Base-by-base conservation (phyloP, 768 basidiomycete genomes). In the Cytidiella melzeri region DNA sequence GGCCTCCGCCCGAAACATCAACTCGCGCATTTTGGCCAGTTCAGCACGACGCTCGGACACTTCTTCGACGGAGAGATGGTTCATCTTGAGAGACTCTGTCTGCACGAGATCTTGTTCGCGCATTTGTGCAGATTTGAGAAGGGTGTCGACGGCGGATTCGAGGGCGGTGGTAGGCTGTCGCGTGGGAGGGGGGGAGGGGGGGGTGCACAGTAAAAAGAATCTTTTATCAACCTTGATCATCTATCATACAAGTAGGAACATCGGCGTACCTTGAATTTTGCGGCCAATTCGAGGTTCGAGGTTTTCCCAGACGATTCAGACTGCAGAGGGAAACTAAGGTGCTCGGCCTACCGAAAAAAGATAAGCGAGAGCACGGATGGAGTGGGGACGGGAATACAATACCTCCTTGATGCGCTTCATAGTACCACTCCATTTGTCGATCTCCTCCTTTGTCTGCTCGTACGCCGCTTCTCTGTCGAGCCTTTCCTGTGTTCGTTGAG, bases 401-500 rank as follows among this genome's bases (percentile, higher is more conserved):
- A 87, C 90, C 71, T 97, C 91, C 55, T 85, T 84, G 56, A 99
- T 92, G 19, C 80, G 78, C 65, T 87, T 89, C 86, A 97, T 95
- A 3, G 91, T 89, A 4, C 80, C 82, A 23, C 80, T 80, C 96
- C 95, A 98, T 71, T 95, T 96, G 55, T 88, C 81, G 2, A 95
- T 86, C 64, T 97, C 94, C 54, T 80, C 77, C 62, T 90, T 92
- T 3, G 94, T 97, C 66, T 88, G 79, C 59, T 93, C 92, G 62
- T 95, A 96, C 0, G 95, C 95, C 6, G 93, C 95, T 62, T 92
- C 84, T 43, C 95, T 83, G 57, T 96, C 92, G 1, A 97, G 70
- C 39, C 88, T 84, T 53, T 96, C 93, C 63, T 96, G 90, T 0
- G 84, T 79, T 26, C 92, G 79, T 19, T 84, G 83, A 7, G 92